Conservation (phyloP, 2,329 filamentous ascomycete genomes). For the Cladosporium sphaerospermum region DNA sequence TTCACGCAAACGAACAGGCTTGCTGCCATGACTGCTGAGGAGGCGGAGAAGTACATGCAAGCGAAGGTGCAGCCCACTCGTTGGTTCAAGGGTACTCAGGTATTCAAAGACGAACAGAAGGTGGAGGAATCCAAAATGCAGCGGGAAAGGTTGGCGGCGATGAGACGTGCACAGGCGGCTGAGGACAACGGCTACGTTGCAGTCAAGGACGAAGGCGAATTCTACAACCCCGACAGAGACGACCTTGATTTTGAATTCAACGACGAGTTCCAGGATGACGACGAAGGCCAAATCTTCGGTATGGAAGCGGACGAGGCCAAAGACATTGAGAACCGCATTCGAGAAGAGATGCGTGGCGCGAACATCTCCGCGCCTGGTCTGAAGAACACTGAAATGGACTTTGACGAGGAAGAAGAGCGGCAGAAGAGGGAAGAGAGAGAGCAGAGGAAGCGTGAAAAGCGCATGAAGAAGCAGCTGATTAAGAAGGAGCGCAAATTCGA, state of each 20-base stretch:
- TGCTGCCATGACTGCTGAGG: slow-evolving; percentile 68
- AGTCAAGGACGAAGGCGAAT: slow-evolving; percentile 36
- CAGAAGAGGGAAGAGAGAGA: slow-evolving; percentile 62
- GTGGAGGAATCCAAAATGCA: slow-evolving; percentile 18
- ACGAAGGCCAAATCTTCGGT: slow-evolving; percentile 71
- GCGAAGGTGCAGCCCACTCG: slow-evolving; percentile 69
- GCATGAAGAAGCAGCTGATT: slow-evolving; percentile 70
- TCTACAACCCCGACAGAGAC: slow-evolving; percentile 52
- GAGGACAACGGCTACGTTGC: slow-evolving; percentile 28
- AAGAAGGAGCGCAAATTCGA: slow-evolving; percentile 82
- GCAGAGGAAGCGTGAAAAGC: slow-evolving; percentile 66
- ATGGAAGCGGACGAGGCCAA: slow-evolving; percentile 69
- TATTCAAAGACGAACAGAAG: slow-evolving; percentile 33
- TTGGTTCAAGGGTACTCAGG: slow-evolving; percentile 67
- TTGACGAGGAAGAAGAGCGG: slow-evolving; percentile 62
- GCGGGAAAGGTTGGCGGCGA: slow-evolving; percentile 49
- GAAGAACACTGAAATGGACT: slow-evolving; percentile 39
- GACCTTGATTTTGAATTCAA: slow-evolving; percentile 62
- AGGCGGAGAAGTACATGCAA: slow-evolving; percentile 77
- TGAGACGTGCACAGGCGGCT: slow-evolving; percentile 38
- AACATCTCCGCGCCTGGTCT: slow-evolving; percentile 64
- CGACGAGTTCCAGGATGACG: slow-evolving; percentile 78
- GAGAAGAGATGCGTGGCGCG: slow-evolving; percentile 75
- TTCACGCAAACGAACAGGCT: slow-evolving; percentile 61
- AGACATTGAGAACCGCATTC: slow-evolving; percentile 59